These are phyloP conservation scores for Dentipellis sp. DNA, from an alignment of 768 basidiomycete genomes.

Conservation along the genomic window DNA sequence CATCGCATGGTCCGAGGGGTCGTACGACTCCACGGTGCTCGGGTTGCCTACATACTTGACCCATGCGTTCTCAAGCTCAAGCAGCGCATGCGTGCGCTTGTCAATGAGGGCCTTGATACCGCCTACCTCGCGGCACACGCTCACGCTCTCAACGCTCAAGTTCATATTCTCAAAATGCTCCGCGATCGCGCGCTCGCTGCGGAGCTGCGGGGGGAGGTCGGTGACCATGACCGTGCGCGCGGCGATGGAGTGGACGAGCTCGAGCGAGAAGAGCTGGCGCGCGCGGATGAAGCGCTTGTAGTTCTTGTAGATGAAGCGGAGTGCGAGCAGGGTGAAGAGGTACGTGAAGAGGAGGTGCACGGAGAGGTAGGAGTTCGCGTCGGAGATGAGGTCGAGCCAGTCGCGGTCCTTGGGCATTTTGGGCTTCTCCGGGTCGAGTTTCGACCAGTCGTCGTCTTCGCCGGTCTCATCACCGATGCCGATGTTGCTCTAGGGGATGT, in stretches of 20 bases:
- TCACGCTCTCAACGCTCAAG: slow-evolving; percentile 86
- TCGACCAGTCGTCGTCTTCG: slow-evolving; percentile 21
- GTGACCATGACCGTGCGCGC: slow-evolving; percentile 90
- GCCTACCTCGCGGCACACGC: slow-evolving; percentile 76
- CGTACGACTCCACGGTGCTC: slow-evolving; percentile 73
- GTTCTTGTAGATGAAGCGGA: slow-evolving; percentile 83
- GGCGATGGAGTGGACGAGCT: slow-evolving; percentile 90
- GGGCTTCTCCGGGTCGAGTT: slow-evolving; percentile 18
- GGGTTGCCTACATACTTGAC: slow-evolving; percentile 91
- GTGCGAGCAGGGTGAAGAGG: slow-evolving; percentile 79
- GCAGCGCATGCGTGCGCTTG: slow-evolving; percentile 67
- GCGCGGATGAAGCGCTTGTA: slow-evolving; percentile 84
- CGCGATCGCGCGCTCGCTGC: slow-evolving; percentile 76
- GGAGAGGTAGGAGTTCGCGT: slow-evolving; percentile 83
- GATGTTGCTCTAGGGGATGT: slow-evolving; percentile 50
- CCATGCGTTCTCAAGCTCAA: slow-evolving; percentile 81
- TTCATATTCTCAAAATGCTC: slow-evolving; percentile 92
- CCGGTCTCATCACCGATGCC: slow-evolving; percentile 48
- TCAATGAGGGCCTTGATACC: slow-evolving; percentile 66
- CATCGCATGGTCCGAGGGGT: slow-evolving; percentile 52
- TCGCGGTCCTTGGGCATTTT: slow-evolving; percentile 23
- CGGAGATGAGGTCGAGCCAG: slow-evolving; percentile 85
- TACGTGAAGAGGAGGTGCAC: slow-evolving; percentile 92
- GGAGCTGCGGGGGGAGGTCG: slow-evolving; percentile 74
- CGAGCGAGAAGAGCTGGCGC: slow-evolving; percentile 88